phyloP scores from a whole-genome alignment of 306 rosid species.

The Pyrus betulifolia region DNA sequence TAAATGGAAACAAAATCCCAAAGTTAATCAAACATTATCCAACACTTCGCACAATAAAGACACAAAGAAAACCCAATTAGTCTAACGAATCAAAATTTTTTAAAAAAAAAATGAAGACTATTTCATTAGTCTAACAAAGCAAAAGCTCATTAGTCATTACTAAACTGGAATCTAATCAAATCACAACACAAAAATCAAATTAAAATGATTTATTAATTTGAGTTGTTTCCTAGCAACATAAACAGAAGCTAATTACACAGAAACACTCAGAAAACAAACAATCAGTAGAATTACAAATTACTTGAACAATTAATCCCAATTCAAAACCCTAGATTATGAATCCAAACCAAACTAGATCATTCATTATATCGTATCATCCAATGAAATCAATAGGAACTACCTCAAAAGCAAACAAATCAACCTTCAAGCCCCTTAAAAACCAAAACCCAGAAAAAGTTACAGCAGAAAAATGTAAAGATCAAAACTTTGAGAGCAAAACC shows the following conservation, averaged over 20 bases:
- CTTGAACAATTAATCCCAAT: not conserved
- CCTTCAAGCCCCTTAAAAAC: not conserved
- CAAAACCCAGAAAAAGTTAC: not conserved
- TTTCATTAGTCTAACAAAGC: not conserved
- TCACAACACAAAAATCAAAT: not conserved
- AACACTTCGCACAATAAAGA: not conserved
- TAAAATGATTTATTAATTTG: not conserved
- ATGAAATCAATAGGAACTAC: not conserved
- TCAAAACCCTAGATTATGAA: not conserved
- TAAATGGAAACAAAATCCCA: not conserved
- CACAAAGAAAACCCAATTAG: not conserved
- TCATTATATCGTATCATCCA: not conserved
- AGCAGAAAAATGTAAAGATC: not conserved
- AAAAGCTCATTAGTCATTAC: not conserved
- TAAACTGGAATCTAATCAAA: not conserved
- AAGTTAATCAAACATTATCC: not conserved
- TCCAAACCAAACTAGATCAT: not conserved
- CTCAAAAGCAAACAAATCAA: not conserved
- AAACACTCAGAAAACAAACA: not conserved
- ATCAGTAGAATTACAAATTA: not conserved
- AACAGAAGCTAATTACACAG: not conserved
- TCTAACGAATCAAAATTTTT: not conserved
- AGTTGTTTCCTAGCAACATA: not conserved
- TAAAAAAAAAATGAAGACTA: not conserved
- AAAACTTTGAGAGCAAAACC: not conserved